These are phyloP conservation scores for Xylaria sp. DNA, from an alignment of 2,329 filamentous ascomycete species.

Conservation along the genomic window DNA sequence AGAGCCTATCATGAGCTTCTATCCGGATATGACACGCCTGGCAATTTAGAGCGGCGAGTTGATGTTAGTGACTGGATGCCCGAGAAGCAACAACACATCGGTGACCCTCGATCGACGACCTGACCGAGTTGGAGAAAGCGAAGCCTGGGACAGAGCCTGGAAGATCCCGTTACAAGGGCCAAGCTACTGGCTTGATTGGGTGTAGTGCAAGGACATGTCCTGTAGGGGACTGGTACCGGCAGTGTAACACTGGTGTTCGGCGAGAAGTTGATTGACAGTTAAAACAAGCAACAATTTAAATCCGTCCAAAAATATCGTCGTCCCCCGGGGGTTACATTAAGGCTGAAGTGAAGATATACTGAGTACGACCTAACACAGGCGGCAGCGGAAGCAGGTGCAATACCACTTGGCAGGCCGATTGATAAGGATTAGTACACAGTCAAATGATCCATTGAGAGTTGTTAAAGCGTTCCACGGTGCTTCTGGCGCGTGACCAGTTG, in stretches of 20 bases:
- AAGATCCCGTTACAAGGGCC: conserved; percentile 5
- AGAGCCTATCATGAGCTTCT: conserved; percentile 24
- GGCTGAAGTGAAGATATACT: conserved; percentile 33
- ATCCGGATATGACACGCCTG: neutral
- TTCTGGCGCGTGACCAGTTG: conserved; percentile 36
- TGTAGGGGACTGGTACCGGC: neutral
- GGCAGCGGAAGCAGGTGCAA: conserved; percentile 25
- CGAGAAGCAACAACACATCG: neutral
- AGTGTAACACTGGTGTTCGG: conserved; percentile 6
- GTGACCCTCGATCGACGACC: conserved; percentile 13
- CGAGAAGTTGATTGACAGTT: conserved; percentile 2
- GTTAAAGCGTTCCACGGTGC: conserved; percentile 32
- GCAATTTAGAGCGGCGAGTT: conserved; percentile 15
- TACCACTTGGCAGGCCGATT: conserved; percentile 25
- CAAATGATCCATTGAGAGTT: conserved; percentile 24
- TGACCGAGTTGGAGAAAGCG: conserved; percentile 5
- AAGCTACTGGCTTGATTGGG: conserved; percentile 17
- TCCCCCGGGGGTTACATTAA: conserved; percentile 35
- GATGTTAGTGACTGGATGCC: neutral
- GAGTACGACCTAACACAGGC: conserved; percentile 1
- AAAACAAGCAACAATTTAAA: conserved; percentile 15
- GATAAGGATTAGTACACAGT: conserved; percentile 19
- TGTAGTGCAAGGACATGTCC: conserved; percentile 7
- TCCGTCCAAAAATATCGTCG: conserved; percentile 34
- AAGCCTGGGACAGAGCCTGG: conserved; percentile 1